Percentiles rank a stretch among this genome's conserved stretches.
phyloP scores from a whole-genome alignment of 2,329 filamentous ascomycete species.

The Trichoderma brevicompactum region DNA sequence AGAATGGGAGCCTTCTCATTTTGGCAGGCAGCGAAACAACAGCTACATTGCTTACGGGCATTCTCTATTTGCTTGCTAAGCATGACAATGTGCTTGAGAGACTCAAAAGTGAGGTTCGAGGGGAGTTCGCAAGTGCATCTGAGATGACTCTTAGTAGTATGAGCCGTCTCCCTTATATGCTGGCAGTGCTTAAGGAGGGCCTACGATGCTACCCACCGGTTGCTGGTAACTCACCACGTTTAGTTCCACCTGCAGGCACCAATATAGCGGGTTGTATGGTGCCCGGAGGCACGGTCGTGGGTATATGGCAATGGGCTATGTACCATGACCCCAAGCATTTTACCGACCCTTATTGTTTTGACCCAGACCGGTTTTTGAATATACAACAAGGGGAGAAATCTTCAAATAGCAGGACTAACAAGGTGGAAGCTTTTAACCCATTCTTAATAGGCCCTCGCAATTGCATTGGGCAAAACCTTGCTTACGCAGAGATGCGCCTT shows the following conservation, averaged over 20 bases:
- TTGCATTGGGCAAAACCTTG: constrained; percentile 52
- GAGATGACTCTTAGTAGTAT: constrained; percentile 26
- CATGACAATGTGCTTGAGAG: constrained; percentile 40
- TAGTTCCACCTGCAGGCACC: constrained; percentile 40
- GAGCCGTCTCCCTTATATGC: constrained; percentile 32
- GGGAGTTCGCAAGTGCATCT: not conserved
- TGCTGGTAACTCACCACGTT: constrained; percentile 33
- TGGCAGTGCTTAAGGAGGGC: constrained; percentile 47
- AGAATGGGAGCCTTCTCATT: constrained; percentile 34
- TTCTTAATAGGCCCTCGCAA: constrained; percentile 54
- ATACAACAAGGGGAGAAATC: constrained; percentile 27
- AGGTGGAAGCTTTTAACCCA: constrained; percentile 48
- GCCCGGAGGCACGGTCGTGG: constrained; percentile 45
- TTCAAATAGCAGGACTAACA: constrained; percentile 45
- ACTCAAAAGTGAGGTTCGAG: constrained; percentile 41
- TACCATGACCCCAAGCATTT: constrained; percentile 50
- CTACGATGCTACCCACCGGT: constrained; percentile 45
- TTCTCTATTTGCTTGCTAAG: constrained; percentile 36
- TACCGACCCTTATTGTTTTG: constrained; percentile 47
- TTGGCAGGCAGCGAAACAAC: constrained; percentile 40
- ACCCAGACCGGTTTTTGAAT: constrained; percentile 51
- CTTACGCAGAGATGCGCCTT: constrained; percentile 55
- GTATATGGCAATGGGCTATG: constrained; percentile 48
- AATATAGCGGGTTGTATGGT: constrained; percentile 38
- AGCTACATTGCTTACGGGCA: constrained; percentile 37